These are phyloP conservation scores for Tuctoria greenei DNA, from an alignment of 176 grass and related monocot genomes.

Conservation along the genomic window DNA sequence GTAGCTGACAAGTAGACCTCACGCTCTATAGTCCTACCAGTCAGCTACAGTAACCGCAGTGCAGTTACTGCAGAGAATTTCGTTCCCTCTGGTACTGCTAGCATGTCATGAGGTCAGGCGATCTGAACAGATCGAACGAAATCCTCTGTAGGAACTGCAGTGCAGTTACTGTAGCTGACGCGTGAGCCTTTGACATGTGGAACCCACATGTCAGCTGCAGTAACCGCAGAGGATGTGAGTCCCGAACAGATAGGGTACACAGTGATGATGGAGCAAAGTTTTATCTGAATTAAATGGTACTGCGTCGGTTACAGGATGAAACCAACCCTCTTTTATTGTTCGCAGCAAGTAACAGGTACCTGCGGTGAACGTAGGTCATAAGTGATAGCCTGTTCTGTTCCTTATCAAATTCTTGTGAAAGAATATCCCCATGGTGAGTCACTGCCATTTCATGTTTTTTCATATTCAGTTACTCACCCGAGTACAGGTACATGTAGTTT, in stretches of 20 bases:
- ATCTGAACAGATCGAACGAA: too few species aligned
- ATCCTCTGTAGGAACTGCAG: too few species aligned
- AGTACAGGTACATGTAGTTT: neutral
- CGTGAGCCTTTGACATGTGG: too few species aligned
- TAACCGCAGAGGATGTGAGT: too few species aligned
- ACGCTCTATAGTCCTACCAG: too few species aligned
- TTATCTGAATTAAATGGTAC: neutral
- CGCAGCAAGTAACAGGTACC: neutral
- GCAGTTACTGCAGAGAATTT: too few species aligned
- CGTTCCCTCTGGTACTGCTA: too few species aligned
- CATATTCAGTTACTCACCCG: neutral
- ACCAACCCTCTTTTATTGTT: neutral
- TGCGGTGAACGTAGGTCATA: neutral
- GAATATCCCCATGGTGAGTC: neutral
- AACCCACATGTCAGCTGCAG: too few species aligned
- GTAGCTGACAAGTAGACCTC: too few species aligned
- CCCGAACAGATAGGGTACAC: too few species aligned
- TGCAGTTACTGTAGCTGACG: too few species aligned
- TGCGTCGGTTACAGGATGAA: neutral
- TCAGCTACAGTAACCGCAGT: too few species aligned
- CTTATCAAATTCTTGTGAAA: neutral
- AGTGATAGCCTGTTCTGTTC: neutral
- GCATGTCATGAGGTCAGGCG: neutral
- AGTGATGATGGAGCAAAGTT: neutral
- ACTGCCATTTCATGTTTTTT: neutral